Percentiles rank a stretch among this genome's conserved stretches.
These are phyloP conservation scores for Lactarius akahatsu DNA, from an alignment of 768 basidiomycete genomes.

Conservation along the genomic window DNA sequence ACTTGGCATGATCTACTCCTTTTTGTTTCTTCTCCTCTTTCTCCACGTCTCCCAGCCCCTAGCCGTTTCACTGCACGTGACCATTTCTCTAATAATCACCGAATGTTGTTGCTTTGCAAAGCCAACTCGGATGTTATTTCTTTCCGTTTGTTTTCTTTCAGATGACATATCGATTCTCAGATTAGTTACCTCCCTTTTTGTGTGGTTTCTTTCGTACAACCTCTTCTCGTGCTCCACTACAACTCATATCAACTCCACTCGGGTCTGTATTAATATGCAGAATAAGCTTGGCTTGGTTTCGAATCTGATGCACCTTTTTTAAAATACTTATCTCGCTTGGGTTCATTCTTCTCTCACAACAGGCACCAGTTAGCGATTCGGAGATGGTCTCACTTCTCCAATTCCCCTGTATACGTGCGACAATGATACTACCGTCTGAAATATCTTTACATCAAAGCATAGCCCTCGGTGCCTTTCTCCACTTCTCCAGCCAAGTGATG, in stretches of 20 bases:
- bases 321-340: neutral
- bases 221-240: conserved; percentile 13
- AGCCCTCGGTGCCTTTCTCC: conserved; percentile 12
- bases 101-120: neutral
- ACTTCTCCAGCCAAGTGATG: conserved; percentile 23
- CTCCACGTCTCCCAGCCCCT: neutral
- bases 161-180: neutral
- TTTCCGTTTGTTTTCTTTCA: neutral
- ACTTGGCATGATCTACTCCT: neutral
- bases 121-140: neutral
- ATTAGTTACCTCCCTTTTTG: neutral
- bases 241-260: conserved; percentile 19
- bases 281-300: conserved; percentile 10
- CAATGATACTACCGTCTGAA: neutral
- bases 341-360: neutral
- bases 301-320: conserved; percentile 13
- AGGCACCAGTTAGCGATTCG: neutral
- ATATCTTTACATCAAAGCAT: neutral
- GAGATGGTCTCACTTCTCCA: neutral
- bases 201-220: neutral
- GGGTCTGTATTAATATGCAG: conserved; percentile 20
- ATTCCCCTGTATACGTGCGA: neutral
- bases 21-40: neutral
- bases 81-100: conserved; percentile 14
- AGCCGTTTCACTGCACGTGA: neutral